phyloP scores from a whole-genome alignment of 2,329 filamentous ascomycete genomes.

The Allantophomopsis lycopodina region DNA sequence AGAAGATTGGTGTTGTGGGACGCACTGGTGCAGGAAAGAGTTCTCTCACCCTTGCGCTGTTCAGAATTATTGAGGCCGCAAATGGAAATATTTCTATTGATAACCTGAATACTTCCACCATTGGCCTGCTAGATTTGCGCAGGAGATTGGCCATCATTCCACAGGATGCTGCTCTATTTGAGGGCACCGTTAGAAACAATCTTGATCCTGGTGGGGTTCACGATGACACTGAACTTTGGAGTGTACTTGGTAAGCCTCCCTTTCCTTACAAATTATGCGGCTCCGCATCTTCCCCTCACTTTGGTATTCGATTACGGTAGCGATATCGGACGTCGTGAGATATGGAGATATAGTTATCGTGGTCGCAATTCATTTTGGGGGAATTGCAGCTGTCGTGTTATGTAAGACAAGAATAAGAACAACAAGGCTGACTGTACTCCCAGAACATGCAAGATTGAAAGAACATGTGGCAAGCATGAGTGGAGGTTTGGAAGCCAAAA shows the following conservation, averaged over 20 bases:
- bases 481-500: conserved; percentile 76
- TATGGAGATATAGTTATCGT: no score
- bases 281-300: neutral
- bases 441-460: conserved; percentile 86
- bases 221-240: conserved; percentile 96
- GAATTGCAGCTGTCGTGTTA: neutral
- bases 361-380: no score
- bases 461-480: conserved; percentile 80
- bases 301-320: conserved; percentile 2
- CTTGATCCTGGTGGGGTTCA: conserved; percentile 89
- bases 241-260: conserved; percentile 61
- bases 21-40: conserved; percentile 94
- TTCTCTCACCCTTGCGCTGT: conserved; percentile 80
- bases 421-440: conserved; percentile 4
- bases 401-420: neutral
- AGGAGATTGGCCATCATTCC: conserved; percentile 91
- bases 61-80: conserved; percentile 85
- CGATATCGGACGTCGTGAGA: conserved; percentile 1
- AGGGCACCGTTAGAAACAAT: conserved; percentile 87
- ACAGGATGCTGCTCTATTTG: conserved; percentile 92
- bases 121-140: conserved; percentile 80
- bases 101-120: conserved; percentile 73
- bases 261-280: neutral
- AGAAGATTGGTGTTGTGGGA: conserved; percentile 96
- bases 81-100: conserved; percentile 83